Evolutionary conservation across 208 protist species (phyloP).

Genomic region (Jaenimonas drosophilae): DNA sequence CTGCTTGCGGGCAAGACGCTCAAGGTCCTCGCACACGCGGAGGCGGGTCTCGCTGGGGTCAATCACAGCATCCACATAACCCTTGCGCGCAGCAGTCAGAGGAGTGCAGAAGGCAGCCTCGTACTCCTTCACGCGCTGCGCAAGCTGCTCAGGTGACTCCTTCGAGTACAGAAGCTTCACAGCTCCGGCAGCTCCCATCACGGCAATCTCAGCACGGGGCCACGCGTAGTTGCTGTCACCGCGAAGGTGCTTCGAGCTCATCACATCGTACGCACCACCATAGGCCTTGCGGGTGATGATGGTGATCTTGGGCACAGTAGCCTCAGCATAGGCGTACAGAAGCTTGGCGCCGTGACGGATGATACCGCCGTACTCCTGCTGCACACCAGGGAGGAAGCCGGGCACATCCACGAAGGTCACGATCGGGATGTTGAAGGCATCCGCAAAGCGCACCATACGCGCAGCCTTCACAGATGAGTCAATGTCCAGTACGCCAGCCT

Average conservation of each 20-base stretch:
- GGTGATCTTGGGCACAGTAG: constrained; percentile 95
- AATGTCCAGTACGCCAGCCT: constrained; percentile 93
- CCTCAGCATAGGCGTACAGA: constrained; percentile 96
- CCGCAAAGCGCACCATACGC: constrained; percentile 95
- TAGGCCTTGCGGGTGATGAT: constrained; percentile 96
- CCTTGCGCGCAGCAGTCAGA: constrained; percentile 79
- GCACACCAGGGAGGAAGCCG: constrained; percentile 93
- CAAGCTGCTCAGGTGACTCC: constrained; percentile 30
- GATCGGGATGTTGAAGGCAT: constrained; percentile 97
- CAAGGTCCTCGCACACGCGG: constrained; percentile 89
- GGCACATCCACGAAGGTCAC: constrained; percentile 96
- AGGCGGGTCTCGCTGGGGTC: constrained; percentile 71
- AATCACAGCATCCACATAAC: constrained; percentile 95
- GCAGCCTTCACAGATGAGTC: constrained; percentile 83
- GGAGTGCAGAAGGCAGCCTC: constrained; percentile 86
- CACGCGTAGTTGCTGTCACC: constrained; percentile 94
- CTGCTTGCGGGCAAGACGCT: constrained; percentile 84
- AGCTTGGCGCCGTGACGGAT: constrained; percentile 96
- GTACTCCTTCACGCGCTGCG: constrained; percentile 65
- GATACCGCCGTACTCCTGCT: constrained; percentile 90
- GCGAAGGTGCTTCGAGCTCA: constrained; percentile 92
- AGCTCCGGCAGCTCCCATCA: constrained; percentile 95
- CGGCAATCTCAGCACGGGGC: constrained; percentile 92
- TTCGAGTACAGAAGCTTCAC: constrained; percentile 89
- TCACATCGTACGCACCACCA: constrained; percentile 96